These are phyloP conservation scores for Plenodomus biglobosus DNA, from an alignment of 2,329 filamentous ascomycete genomes.

Conservation along the genomic window DNA sequence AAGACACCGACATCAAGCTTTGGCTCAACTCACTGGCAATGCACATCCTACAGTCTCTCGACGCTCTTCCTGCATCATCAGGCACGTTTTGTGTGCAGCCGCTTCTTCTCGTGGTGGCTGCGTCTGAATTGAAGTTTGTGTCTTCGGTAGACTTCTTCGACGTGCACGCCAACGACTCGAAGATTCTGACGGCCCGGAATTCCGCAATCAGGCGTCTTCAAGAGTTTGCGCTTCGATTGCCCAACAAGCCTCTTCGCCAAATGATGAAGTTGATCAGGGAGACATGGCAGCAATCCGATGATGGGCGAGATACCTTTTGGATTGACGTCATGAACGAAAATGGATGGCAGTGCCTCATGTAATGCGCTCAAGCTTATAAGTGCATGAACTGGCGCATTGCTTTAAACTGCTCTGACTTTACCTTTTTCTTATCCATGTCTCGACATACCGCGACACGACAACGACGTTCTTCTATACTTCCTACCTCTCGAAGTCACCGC, in stretches of 20 bases:
- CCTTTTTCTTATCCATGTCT: conserved; percentile 1
- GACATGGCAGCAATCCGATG: conserved; percentile 56
- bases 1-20: conserved; percentile 37
- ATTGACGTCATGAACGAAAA: conserved; percentile 60
- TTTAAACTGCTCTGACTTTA: conserved; percentile 1
- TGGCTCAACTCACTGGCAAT: conserved; percentile 57
- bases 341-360: conserved; percentile 60
- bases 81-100: conserved; percentile 58
- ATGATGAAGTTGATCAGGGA: conserved; percentile 56
- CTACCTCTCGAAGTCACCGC: not conserved
- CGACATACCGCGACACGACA: not conserved
- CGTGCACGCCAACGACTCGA: conserved; percentile 47
- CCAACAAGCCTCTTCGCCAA: conserved; percentile 55
- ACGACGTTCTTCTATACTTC: not conserved
- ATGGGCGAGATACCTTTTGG: conserved; percentile 56
- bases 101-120: conserved; percentile 54
- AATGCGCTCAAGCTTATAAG: conserved; percentile 33
- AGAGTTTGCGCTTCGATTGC: conserved; percentile 50
- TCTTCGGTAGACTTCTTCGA: conserved; percentile 42
- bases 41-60: conserved; percentile 53
- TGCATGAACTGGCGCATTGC: too few relatives aligned
- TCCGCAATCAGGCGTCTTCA: conserved; percentile 55
- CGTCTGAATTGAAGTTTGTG: conserved; percentile 54
- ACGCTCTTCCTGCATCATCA: conserved; percentile 55
- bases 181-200: conserved; percentile 50